These are phyloP conservation scores for Monilinia fructigena DNA, from an alignment of 2,329 filamentous ascomycete genomes.

Conservation along the genomic window DNA sequence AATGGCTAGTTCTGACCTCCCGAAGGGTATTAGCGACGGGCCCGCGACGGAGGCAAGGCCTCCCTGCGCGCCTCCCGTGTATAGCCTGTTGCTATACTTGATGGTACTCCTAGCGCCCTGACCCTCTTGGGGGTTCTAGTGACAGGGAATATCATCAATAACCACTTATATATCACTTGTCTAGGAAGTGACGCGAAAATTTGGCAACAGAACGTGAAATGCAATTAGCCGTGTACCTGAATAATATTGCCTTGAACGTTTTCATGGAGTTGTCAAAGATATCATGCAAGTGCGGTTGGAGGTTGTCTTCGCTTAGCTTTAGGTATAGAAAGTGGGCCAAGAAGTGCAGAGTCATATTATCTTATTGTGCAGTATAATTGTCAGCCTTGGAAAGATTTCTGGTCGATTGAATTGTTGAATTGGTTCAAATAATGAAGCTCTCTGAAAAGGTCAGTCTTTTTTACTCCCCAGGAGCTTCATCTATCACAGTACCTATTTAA, in stretches of 20 bases:
- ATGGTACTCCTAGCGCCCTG: too few relatives aligned
- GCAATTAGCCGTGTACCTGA: background rate
- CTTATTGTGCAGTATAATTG: background rate
- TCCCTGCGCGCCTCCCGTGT: too few relatives aligned
- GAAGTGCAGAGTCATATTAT: background rate
- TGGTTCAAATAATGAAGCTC: background rate
- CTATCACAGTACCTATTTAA: too few relatives aligned
- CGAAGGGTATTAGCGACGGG: too few relatives aligned
- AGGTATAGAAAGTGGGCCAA: too few relatives aligned
- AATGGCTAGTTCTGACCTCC: too few relatives aligned
- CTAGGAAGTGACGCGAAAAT: background rate
- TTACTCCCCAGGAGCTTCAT: too few relatives aligned
- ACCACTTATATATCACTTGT: background rate
- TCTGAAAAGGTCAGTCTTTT: too few relatives aligned
- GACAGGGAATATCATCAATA: background rate
- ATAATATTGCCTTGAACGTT: background rate
- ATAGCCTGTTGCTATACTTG: too few relatives aligned
- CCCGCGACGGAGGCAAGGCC: too few relatives aligned
- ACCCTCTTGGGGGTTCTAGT: too few relatives aligned
- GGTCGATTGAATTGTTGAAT: too few relatives aligned
- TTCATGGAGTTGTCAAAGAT: background rate
- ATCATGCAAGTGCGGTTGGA: background rate
- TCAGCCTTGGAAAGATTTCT: background rate
- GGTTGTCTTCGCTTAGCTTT: background rate
- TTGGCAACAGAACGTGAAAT: background rate